A percentile compares a stretch with the other conserved stretches of the same genome.
These are phyloP conservation scores for Heterobasidion parviporum DNA, from an alignment of 1,284 basidiomycete genomes.

Conservation along the genomic window DNA sequence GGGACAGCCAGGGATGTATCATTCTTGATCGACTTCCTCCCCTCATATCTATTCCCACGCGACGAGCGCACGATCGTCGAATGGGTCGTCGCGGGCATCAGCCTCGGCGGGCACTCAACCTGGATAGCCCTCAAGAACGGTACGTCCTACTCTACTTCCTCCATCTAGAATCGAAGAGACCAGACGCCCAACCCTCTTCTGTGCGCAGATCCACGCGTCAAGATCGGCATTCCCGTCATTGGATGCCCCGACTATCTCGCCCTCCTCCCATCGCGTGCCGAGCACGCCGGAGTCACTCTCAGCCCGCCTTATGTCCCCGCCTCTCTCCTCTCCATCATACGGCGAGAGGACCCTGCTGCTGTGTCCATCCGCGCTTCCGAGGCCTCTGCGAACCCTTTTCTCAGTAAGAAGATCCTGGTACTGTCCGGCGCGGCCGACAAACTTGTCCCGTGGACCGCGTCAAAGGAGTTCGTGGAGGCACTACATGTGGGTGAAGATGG, in stretches of 20 bases:
- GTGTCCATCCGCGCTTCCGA: conserved; percentile 19
- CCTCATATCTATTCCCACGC: conserved; percentile 68
- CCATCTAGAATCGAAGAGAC: not conserved
- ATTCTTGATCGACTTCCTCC: conserved; percentile 76
- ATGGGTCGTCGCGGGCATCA: conserved; percentile 68
- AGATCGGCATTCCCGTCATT: conserved; percentile 67
- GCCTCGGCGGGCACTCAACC: conserved; percentile 71
- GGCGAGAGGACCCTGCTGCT: conserved; percentile 33
- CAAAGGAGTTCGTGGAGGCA: conserved; percentile 41
- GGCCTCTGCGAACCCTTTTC: conserved; percentile 39
- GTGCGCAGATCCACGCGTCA: conserved; percentile 57
- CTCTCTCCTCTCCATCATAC: conserved; percentile 40
- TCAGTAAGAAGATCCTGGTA: conserved; percentile 57
- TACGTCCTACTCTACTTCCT: not conserved
- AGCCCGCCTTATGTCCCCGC: conserved; percentile 52
- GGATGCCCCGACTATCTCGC: conserved; percentile 73
- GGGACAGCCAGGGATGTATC: conserved; percentile 75
- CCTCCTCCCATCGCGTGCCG: conserved; percentile 55
- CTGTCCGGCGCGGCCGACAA: conserved; percentile 53
- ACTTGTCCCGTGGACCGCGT: conserved; percentile 56
- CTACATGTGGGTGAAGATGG: conserved; percentile 38
- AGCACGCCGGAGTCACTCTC: conserved; percentile 31
- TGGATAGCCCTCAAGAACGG: conserved; percentile 43
- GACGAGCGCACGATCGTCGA: conserved; percentile 56
- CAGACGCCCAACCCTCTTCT: not conserved